These are phyloP conservation scores for Novymonas esmeraldas DNA, from an alignment of 208 protist genomes.

Conservation along the genomic window DNA sequence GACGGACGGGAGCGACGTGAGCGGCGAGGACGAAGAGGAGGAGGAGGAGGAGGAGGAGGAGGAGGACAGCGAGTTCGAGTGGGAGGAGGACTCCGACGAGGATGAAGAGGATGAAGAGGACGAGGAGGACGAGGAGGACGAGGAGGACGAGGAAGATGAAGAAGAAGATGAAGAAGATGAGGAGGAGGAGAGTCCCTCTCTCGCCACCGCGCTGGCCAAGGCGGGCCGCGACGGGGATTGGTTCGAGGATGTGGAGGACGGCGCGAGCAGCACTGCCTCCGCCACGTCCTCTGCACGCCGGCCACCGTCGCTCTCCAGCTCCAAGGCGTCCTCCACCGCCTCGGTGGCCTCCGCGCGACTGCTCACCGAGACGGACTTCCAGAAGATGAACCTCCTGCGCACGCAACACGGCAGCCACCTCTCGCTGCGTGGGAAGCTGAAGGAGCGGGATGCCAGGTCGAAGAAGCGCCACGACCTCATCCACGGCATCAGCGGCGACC, in stretches of 20 bases:
- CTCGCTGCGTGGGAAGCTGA: slow-evolving; percentile 75
- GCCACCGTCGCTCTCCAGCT: slow-evolving; percentile 38
- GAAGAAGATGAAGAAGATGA: slow-evolving; percentile 38
- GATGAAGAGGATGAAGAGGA: slow-evolving; percentile 29
- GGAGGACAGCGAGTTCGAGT: slow-evolving; percentile 23
- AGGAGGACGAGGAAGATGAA: slow-evolving; percentile 25
- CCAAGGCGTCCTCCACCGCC: slow-evolving; percentile 31
- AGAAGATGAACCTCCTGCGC: slow-evolving; percentile 80
- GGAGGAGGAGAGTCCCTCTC: slow-evolving; percentile 35
- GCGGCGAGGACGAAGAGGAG: neutral
- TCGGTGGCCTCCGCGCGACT: slow-evolving; percentile 65
- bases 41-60: slow-evolving; percentile 21
- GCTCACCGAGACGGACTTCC: slow-evolving; percentile 85
- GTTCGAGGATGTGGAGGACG: slow-evolving; percentile 68
- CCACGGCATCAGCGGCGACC: slow-evolving; percentile 78
- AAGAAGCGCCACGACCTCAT: slow-evolving; percentile 73
- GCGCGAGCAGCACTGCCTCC: slow-evolving; percentile 11
- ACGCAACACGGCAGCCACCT: slow-evolving; percentile 70
- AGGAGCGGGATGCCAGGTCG: slow-evolving; percentile 54
- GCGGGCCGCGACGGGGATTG: slow-evolving; percentile 37
- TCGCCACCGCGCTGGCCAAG: slow-evolving; percentile 26
- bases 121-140: slow-evolving; percentile 23
- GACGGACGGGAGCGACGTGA: neutral
- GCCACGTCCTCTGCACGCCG: slow-evolving; percentile 20
- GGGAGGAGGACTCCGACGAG: slow-evolving; percentile 29